These are phyloP conservation scores for Cerrena zonata DNA, from an alignment of 1,284 basidiomycete genomes.

Conservation along the genomic window DNA sequence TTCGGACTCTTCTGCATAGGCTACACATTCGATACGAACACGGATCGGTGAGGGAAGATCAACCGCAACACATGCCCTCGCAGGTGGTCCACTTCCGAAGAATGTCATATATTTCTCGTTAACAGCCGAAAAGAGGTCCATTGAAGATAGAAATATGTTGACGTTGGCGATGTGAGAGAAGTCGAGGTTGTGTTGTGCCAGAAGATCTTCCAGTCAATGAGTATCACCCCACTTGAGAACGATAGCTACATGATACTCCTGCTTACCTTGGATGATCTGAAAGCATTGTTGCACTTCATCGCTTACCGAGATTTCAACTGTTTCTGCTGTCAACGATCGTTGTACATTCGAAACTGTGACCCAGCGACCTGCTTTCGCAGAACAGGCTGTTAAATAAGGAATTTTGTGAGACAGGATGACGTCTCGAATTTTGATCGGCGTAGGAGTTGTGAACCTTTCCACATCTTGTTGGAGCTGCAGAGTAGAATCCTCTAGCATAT, in stretches of 20 bases:
- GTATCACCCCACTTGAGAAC: conserved; percentile 1
- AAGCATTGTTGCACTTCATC: conserved; percentile 66
- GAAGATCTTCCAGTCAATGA: conserved; percentile 41
- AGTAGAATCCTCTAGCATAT: conserved; percentile 45
- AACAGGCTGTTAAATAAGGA: no score
- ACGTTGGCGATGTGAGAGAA: conserved; percentile 71
- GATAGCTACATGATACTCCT: not conserved
- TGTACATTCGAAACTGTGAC: conserved; percentile 54
- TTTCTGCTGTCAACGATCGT: conserved; percentile 13
- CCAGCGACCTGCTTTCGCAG: conserved; percentile 43
- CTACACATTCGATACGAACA: conserved; percentile 73
- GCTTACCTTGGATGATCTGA: conserved; percentile 45
- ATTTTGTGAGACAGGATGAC: no score
- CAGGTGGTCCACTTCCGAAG: conserved; percentile 89
- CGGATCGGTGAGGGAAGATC: conserved; percentile 54
- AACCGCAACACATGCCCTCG: conserved; percentile 85
- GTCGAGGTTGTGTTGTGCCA: conserved; percentile 41
- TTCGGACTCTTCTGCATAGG: conserved; percentile 41
- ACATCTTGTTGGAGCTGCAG: conserved; percentile 20
- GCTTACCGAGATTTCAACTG: conserved; percentile 37
- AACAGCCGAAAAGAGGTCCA: conserved; percentile 69
- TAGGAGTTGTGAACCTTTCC: no score
- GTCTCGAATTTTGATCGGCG: no score
- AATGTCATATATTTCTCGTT: conserved; percentile 76
- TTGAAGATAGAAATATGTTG: conserved; percentile 80